Base-by-base conservation (phyloP, 495 filamentous ascomycete species). In the Podospora anserina region DNA sequence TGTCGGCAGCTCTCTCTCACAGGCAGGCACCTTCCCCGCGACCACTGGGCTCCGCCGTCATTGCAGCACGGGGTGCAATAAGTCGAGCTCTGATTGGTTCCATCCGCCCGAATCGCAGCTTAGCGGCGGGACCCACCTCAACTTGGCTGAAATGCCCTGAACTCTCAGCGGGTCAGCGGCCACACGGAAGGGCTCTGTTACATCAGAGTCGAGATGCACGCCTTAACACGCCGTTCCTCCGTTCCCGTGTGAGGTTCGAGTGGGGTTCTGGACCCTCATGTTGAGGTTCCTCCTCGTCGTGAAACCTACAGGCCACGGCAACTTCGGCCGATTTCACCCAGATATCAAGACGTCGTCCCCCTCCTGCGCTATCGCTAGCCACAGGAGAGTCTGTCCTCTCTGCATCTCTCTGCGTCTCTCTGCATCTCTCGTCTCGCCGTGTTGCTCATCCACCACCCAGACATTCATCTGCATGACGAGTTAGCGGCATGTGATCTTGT, bases 61-160 rank as follows among this genome's bases (percentile, higher is more conserved):
- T 16, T 57, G 55, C 5, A 56, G 28, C 57, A 57, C 67, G 23
- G 18, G 60, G 32, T 27, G 11, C 11, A 64, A 34, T 2, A 13
- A 23, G 56, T 6, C 27, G 57, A 26, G 28, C 58, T 26, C 54
- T 72, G 44, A 72, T 74, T 74, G 72, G 70, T 68, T 74, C 72
- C 72, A n/a, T 74, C 70, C 62, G 72, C 44, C 72, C 72, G 72
- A 74, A 70, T 63, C 64, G 63, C 67, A 59, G 67, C 44, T 63
- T 20, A 18, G 28, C 56, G 20, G 39, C 62, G 30, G 62, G 56
- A n/a, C 55, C 27, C 27, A 64, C 68, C 19, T 61, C 5, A 39
- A 67, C 67, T 68, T 69, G 70, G 70, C 67, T 72, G 70, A 68
- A 68, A 56, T 55, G 61, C 68, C 67, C 58, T 63, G 61, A 49